These are phyloP conservation scores for Lumnitzera littorea DNA, from an alignment of 345 rosid species.

Conservation along the genomic window DNA sequence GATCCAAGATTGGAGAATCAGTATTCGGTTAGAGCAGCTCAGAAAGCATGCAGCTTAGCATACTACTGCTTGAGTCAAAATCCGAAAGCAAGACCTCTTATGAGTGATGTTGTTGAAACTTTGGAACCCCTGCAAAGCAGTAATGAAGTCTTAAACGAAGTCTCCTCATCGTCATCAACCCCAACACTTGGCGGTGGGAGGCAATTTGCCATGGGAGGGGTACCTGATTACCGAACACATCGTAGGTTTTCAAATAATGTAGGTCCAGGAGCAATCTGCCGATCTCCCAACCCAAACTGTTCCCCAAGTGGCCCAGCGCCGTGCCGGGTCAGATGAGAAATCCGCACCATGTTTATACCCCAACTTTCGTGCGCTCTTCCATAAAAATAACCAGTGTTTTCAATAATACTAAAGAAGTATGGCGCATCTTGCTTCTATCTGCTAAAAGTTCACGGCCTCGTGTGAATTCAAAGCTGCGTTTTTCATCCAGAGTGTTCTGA, in stretches of 20 bases:
- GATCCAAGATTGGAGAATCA: constrained; percentile 88
- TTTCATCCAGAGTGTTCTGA: no score
- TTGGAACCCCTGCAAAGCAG: constrained; percentile 78
- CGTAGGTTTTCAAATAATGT: constrained; percentile 54
- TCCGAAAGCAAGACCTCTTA: constrained; percentile 94
- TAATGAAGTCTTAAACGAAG: constrained; percentile 34
- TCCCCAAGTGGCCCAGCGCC: constrained; percentile 72
- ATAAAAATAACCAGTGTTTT: neutral
- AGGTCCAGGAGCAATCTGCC: constrained; percentile 73
- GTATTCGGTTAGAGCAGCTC: constrained; percentile 86
- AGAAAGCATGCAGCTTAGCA: constrained; percentile 94
- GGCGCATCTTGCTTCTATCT: no score
- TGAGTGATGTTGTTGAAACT: constrained; percentile 96
- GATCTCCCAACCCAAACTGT: constrained; percentile 70
- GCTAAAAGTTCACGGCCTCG: no score
- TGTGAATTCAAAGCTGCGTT: no score
- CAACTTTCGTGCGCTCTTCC: constrained; percentile 31
- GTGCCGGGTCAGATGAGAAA: constrained; percentile 73
- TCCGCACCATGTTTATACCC: constrained; percentile 23
- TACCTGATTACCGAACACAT: constrained; percentile 53
- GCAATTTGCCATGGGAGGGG: constrained; percentile 67
- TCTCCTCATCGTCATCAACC: constrained; percentile 32
- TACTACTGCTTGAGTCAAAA: constrained; percentile 92
- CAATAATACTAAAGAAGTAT: no score
- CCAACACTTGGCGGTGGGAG: constrained; percentile 23